Evolutionary conservation across 2,329 filamentous ascomycete species (phyloP).

Genomic region (Xylariaceae sp.): DNA sequence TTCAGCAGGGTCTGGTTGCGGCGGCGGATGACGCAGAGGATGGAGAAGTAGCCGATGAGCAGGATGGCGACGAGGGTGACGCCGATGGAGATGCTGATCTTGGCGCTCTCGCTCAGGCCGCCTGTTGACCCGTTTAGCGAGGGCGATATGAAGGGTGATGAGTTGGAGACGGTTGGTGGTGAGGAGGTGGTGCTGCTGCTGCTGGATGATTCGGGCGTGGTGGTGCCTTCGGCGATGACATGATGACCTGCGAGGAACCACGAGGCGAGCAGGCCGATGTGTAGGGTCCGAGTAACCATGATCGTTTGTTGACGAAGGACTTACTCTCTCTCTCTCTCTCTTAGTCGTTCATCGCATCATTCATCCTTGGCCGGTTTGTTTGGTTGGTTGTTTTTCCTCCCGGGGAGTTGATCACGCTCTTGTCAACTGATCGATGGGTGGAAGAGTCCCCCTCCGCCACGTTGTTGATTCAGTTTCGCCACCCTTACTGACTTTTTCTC

Average conservation of each 20-base stretch:
- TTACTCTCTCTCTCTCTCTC: slow-evolving; percentile 1
- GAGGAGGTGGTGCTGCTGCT: not conserved
- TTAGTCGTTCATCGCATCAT: slow-evolving; percentile 14
- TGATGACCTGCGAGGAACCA: slow-evolving; percentile 9
- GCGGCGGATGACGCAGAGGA: slow-evolving; percentile 11
- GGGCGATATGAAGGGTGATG: slow-evolving; percentile 9
- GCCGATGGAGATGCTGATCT: slow-evolving; percentile 13
- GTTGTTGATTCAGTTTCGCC: not conserved
- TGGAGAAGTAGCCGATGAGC: slow-evolving; percentile 8
- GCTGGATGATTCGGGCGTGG: not conserved
- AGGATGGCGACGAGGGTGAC: slow-evolving; percentile 15
- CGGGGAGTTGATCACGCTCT: too few species aligned
- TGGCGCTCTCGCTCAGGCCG: slow-evolving; percentile 6
- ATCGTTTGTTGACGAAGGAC: slow-evolving; percentile 6
- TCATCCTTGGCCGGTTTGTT: not conserved
- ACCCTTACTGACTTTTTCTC: not conserved
- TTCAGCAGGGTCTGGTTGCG: slow-evolving; percentile 1
- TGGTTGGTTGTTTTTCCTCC: not conserved
- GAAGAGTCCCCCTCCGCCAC: too few species aligned
- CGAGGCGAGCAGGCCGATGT: slow-evolving; percentile 9
- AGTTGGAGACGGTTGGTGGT: not conserved
- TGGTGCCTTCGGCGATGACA: slow-evolving; percentile 3
- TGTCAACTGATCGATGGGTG: not conserved
- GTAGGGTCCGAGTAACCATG: slow-evolving; percentile 10
- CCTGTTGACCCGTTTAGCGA: not conserved